A percentile compares a stretch with the other conserved stretches of the same genome.
These are phyloP conservation scores for Neofusicoccum kwambonambiense DNA, from an alignment of 2,329 filamentous ascomycete genomes.

Conservation along the genomic window DNA sequence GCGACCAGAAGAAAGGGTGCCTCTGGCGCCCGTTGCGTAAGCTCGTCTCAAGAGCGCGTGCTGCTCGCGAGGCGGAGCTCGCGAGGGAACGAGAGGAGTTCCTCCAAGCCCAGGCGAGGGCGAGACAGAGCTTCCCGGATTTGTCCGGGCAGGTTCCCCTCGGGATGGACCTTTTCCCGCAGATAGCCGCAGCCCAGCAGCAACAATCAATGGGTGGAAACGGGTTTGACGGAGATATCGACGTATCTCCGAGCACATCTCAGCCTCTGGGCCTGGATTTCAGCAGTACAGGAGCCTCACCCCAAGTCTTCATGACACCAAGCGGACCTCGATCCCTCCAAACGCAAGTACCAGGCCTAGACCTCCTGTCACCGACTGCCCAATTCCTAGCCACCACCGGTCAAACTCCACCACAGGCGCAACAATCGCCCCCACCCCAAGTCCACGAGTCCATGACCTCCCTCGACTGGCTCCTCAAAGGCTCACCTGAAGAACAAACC, in stretches of 20 bases:
- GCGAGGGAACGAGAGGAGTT: slow-evolving; percentile 33
- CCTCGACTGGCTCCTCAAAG: slow-evolving; percentile 23
- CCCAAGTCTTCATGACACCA: slow-evolving; percentile 9
- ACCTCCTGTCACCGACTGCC: neutral
- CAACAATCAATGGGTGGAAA: neutral
- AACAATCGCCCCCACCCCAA: slow-evolving; percentile 18
- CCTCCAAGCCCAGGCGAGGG: slow-evolving; percentile 25
- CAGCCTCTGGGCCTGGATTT: slow-evolving; percentile 11
- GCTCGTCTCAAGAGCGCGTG: slow-evolving; percentile 58
- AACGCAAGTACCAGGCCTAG: neutral
- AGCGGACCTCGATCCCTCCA: neutral
- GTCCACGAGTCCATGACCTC: slow-evolving; percentile 21
- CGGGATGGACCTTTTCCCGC: slow-evolving; percentile 20
- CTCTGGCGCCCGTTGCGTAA: slow-evolving; percentile 64
- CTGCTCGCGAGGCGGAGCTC: slow-evolving; percentile 53
- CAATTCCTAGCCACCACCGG: neutral
- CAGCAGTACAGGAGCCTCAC: neutral
- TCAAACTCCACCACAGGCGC: neutral
- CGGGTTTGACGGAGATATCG: neutral
- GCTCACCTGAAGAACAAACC: neutral
- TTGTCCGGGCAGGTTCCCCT: slow-evolving; percentile 20
- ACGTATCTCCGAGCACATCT: neutral
- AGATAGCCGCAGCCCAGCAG: slow-evolving; percentile 19
- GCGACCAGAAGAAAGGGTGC: slow-evolving; percentile 42
- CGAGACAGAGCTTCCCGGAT: slow-evolving; percentile 21